Percentiles rank a stretch among this genome's conserved stretches.
These are phyloP conservation scores for Oryza rufipogon DNA, from an alignment of 176 grass and related monocot species.

Conservation along the genomic window DNA sequence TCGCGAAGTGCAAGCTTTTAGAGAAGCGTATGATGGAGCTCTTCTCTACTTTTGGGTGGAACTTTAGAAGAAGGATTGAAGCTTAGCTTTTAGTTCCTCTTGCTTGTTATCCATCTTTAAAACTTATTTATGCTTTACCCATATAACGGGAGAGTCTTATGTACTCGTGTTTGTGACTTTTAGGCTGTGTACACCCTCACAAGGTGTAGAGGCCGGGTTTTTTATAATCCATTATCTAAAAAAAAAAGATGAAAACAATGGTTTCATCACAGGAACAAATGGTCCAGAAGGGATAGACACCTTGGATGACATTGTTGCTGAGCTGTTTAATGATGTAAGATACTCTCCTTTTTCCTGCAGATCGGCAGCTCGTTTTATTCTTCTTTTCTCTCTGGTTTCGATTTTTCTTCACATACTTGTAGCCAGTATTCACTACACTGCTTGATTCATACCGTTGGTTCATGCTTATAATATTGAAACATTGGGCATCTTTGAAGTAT, in stretches of 20 bases:
- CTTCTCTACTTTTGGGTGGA: no score
- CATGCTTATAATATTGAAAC: not conserved
- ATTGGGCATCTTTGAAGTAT: not conserved
- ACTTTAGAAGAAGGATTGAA: no score
- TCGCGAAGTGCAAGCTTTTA: no score
- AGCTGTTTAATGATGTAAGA: conserved; percentile 33
- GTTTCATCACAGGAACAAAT: not conserved
- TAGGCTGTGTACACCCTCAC: no score
- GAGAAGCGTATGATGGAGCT: no score
- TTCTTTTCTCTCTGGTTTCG: not conserved
- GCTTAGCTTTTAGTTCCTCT: no score
- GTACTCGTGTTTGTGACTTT: no score
- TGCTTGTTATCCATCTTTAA: no score
- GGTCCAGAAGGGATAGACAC: not conserved
- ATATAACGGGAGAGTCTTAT: no score
- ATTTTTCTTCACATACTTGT: not conserved
- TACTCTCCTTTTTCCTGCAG: not conserved
- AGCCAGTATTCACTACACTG: not conserved
- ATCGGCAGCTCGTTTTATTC: not conserved
- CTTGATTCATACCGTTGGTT: not conserved
- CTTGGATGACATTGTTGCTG: not conserved
- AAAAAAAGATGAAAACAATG: not conserved
- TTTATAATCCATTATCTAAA: no score
- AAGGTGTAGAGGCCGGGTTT: no score
- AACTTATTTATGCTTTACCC: no score